A percentile compares a stretch with the other conserved stretches of the same genome.
phyloP scores from a whole-genome alignment of 176 grass and related monocot genomes.

The Musa itinerans region DNA sequence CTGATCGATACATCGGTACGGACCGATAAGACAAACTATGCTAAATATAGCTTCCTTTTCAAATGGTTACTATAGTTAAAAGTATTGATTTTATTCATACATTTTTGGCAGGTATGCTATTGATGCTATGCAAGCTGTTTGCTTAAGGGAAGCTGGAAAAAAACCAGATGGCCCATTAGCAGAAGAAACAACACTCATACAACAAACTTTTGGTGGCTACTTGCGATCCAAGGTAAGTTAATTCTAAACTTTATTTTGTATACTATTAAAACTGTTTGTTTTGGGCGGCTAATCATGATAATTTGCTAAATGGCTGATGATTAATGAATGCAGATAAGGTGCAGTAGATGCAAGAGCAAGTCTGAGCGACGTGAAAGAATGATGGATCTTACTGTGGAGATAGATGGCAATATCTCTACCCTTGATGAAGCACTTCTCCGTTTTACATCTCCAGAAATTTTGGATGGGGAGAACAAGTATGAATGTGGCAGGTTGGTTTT shows the following conservation, averaged over 20 bases:
- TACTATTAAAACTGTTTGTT: neutral
- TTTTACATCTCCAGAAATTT: constrained; percentile 76
- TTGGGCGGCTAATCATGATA: constrained; percentile 12
- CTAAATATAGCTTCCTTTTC: too few relatives aligned
- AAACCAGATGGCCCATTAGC: constrained; percentile 29
- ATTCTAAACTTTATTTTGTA: neutral
- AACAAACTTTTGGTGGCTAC: constrained; percentile 87
- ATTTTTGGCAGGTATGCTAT: constrained; percentile 65
- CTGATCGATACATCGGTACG: too few relatives aligned
- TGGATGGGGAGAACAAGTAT: constrained; percentile 88
- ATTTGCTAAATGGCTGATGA: constrained; percentile 10
- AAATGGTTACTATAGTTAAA: too few relatives aligned
- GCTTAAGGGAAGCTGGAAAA: constrained; percentile 55
- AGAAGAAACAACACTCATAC: constrained; percentile 77
- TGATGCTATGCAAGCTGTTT: constrained; percentile 82
- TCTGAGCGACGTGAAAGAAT: constrained; percentile 66
- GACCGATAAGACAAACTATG: too few relatives aligned
- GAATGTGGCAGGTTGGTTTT: constrained; percentile 60
- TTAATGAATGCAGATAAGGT: constrained; percentile 70
- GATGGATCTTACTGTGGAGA: constrained; percentile 86
- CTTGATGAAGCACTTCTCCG: constrained; percentile 73
- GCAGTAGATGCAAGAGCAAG: constrained; percentile 57
- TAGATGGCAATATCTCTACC: constrained; percentile 70
- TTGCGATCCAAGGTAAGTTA: constrained; percentile 69
- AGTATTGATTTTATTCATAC: neutral